Percentiles rank a stretch among this genome's conserved stretches.
Conservation (phyloP, 768 basidiomycete genomes). For the Chalciporus piperatus region DNA sequence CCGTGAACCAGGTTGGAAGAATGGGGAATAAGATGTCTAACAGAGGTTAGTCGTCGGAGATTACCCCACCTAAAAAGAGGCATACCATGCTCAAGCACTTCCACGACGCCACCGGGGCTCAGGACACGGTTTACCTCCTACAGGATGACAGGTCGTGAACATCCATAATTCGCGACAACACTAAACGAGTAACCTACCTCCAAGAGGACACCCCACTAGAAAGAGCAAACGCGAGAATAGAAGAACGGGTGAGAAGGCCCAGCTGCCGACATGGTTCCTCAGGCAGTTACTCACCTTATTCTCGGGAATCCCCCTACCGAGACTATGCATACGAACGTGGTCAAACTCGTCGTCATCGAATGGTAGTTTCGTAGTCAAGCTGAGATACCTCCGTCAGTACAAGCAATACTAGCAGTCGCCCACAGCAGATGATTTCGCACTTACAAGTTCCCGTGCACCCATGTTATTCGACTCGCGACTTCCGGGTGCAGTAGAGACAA, state of each 20-base stretch:
- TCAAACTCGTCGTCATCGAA: constrained; percentile 85
- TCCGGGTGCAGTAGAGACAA: constrained; percentile 47
- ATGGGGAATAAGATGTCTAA: constrained; percentile 74
- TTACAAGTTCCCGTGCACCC: constrained; percentile 80
- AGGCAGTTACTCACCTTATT: constrained; percentile 49
- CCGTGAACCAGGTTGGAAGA: constrained; percentile 76
- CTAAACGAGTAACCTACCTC: constrained; percentile 41
- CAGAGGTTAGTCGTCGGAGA: background rate
- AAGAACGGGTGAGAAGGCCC: constrained; percentile 2
- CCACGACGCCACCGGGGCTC: constrained; percentile 65
- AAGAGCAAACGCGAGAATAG: background rate
- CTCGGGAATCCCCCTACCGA: constrained; percentile 70
- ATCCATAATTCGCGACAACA: background rate
- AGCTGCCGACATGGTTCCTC: background rate
- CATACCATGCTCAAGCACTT: constrained; percentile 72
- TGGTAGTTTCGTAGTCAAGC: constrained; percentile 71
- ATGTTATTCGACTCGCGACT: constrained; percentile 58
- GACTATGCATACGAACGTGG: constrained; percentile 67
- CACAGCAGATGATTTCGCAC: constrained; percentile 16
- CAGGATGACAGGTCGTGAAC: constrained; percentile 5
- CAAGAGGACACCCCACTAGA: constrained; percentile 64
- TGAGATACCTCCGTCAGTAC: constrained; percentile 25
- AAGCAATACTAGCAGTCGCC: background rate
- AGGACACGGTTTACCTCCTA: constrained; percentile 75
- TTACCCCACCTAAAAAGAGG: background rate